A percentile compares a stretch with the other conserved stretches of the same genome.
These are phyloP conservation scores for Parathielavia hyrcaniae DNA, from an alignment of 495 filamentous ascomycete species.

Conservation along the genomic window DNA sequence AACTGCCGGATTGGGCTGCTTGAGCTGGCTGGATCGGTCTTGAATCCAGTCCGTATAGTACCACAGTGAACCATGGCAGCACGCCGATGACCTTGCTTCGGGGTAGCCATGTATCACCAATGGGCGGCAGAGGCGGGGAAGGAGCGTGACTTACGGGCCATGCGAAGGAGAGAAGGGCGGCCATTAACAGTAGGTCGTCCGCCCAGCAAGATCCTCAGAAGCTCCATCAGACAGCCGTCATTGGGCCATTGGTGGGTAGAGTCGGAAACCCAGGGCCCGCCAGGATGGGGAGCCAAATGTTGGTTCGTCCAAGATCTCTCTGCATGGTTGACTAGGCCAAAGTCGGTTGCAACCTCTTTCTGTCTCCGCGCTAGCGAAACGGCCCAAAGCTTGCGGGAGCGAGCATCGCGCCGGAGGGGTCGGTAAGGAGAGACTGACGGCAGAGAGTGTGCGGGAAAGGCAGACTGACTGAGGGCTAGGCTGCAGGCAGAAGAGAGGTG, in stretches of 20 bases:
- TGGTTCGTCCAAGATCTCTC: conserved; percentile 16
- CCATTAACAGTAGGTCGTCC: too few relatives aligned
- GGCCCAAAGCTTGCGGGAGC: conserved; percentile 12
- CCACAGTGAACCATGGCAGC: not conserved
- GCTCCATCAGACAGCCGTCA: conserved; percentile 14
- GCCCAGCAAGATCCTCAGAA: conserved; percentile 17
- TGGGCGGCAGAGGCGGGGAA: conserved; percentile 20
- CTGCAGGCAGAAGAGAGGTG: not conserved
- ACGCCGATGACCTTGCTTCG: conserved; percentile 6
- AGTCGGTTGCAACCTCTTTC: conserved; percentile 14
- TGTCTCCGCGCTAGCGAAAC: not conserved
- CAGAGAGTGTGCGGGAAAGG: not conserved
- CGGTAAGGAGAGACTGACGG: not conserved
- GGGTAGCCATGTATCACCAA: conserved; percentile 9
- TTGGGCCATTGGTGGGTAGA: conserved; percentile 25
- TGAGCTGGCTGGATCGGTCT: not conserved
- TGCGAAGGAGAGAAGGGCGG: conserved; percentile 26
- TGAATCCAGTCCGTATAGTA: not conserved
- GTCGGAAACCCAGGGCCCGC: conserved; percentile 23
- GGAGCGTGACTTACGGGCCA: conserved; percentile 30
- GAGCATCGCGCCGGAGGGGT: conserved; percentile 24
- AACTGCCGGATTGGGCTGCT: not conserved
- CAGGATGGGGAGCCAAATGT: conserved; percentile 23
- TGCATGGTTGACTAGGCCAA: conserved; percentile 22
- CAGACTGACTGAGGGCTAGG: not conserved